Conservation (phyloP, 2,329 filamentous ascomycete species). For the Diaporthe citri region DNA sequence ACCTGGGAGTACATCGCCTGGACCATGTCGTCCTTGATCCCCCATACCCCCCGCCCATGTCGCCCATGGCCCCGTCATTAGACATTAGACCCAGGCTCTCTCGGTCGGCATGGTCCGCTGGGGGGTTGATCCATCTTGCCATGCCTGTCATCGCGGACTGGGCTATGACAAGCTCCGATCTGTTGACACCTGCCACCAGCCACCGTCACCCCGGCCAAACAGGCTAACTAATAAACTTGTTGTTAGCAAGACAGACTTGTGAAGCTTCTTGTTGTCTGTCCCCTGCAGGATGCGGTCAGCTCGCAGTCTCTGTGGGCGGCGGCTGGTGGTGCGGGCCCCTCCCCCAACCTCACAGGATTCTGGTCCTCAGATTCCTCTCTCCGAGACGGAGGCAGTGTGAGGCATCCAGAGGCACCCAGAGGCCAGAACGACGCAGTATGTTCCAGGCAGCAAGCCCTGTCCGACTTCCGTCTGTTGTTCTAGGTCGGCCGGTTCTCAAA, state of each 20-base stretch:
- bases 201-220: background rate
- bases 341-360: background rate
- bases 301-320: background rate
- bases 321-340: background rate
- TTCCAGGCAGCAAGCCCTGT: background rate
- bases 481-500: background rate
- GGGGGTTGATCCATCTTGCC: conserved; percentile 8
- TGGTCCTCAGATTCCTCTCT: background rate
- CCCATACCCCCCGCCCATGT: no score
- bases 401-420: background rate
- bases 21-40: background rate
- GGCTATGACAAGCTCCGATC: conserved; percentile 27
- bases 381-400: background rate
- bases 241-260: background rate
- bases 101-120: conserved; percentile 8
- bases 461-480: background rate
- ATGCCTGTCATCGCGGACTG: conserved; percentile 27
- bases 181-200: conserved; percentile 13
- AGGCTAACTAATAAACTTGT: background rate
- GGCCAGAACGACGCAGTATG: background rate
- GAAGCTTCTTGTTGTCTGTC: conserved; percentile 10
- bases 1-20: conserved; percentile 10
- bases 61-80: background rate
- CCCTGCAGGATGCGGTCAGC: conserved; percentile 21
- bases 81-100: background rate